These are phyloP conservation scores for Boletus rubroflammeus DNA, from an alignment of 768 basidiomycete species.

Conservation along the genomic window DNA sequence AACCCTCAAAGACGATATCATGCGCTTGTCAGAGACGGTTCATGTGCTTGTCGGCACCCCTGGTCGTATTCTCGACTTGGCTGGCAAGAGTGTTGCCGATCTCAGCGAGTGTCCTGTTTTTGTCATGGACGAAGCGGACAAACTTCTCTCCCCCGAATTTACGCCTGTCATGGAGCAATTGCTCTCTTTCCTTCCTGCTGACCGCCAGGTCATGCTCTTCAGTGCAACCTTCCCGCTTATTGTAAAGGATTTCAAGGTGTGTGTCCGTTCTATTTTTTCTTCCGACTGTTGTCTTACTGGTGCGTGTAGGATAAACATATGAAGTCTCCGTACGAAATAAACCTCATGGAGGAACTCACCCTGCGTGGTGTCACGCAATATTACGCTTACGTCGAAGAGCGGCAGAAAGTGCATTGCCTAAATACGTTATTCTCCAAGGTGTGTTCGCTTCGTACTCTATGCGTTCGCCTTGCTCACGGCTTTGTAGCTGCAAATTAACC, in stretches of 20 bases:
- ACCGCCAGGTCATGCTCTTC: constrained; percentile 98
- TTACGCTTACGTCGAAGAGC: constrained; percentile 98
- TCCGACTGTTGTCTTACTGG: constrained; percentile 7
- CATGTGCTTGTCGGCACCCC: constrained; percentile 98
- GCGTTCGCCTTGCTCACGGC: constrained; percentile 1
- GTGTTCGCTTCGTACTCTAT: background rate
- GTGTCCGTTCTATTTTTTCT: background rate
- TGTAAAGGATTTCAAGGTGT: constrained; percentile 97
- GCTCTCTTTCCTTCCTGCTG: constrained; percentile 74
- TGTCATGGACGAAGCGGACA: constrained; percentile 99
- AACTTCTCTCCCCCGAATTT: constrained; percentile 95
- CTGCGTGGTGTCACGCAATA: constrained; percentile 98
- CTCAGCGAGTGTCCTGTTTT: constrained; percentile 93
- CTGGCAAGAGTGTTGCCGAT: constrained; percentile 90
- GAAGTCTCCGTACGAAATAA: constrained; percentile 94
- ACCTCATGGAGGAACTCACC: constrained; percentile 99
- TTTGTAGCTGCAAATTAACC: constrained; percentile 96
- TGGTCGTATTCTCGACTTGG: constrained; percentile 91
- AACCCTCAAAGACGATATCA: constrained; percentile 95
- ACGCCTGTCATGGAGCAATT: constrained; percentile 98
- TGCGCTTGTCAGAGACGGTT: constrained; percentile 84
- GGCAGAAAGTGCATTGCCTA: constrained; percentile 98
- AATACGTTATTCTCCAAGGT: constrained; percentile 99
- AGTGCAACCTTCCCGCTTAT: constrained; percentile 99
- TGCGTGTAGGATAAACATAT: constrained; percentile 85